phyloP scores from a whole-genome alignment of 1,284 basidiomycete genomes.

The Boletellus deceptivus region DNA sequence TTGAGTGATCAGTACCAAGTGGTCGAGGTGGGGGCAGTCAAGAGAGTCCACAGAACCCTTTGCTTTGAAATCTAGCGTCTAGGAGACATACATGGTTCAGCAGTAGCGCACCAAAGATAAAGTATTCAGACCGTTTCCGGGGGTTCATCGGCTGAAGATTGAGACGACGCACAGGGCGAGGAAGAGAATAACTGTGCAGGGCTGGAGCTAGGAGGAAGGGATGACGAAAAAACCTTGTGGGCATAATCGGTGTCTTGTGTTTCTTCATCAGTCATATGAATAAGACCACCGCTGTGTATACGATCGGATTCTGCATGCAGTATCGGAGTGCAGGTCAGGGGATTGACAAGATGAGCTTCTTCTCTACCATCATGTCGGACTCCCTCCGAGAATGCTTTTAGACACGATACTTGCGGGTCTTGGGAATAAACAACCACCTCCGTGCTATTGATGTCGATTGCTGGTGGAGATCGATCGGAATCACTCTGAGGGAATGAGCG shows the following conservation, averaged over 20 bases:
- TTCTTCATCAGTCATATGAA: slow-evolving; percentile 1
- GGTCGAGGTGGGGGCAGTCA: background rate
- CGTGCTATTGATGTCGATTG: background rate
- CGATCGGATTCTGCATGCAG: background rate
- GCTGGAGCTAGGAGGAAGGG: slow-evolving; percentile 50
- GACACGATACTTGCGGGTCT: background rate
- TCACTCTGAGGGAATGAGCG: background rate
- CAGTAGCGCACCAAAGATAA: background rate
- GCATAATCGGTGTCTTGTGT: slow-evolving; percentile 3
- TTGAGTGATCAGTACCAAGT: background rate
- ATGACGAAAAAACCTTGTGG: slow-evolving; percentile 22
- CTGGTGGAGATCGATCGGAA: background rate
- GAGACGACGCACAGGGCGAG: slow-evolving; percentile 42
- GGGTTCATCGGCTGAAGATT: slow-evolving; percentile 28
- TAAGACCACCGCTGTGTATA: background rate
- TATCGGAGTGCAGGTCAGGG: background rate
- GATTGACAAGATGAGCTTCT: background rate
- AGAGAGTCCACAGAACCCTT: background rate
- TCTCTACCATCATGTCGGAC: background rate
- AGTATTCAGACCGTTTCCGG: slow-evolving; percentile 14
- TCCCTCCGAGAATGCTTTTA: background rate
- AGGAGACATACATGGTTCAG: slow-evolving; percentile 3
- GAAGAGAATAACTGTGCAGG: slow-evolving; percentile 47
- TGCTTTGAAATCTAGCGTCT: slow-evolving; percentile 9
- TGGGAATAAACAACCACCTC: background rate